A percentile compares a stretch with the other conserved stretches of the same genome.
Evolutionary conservation across 352 stramenopile species (phyloP).

Genomic region (Globisporangium iwayamae): DNA sequence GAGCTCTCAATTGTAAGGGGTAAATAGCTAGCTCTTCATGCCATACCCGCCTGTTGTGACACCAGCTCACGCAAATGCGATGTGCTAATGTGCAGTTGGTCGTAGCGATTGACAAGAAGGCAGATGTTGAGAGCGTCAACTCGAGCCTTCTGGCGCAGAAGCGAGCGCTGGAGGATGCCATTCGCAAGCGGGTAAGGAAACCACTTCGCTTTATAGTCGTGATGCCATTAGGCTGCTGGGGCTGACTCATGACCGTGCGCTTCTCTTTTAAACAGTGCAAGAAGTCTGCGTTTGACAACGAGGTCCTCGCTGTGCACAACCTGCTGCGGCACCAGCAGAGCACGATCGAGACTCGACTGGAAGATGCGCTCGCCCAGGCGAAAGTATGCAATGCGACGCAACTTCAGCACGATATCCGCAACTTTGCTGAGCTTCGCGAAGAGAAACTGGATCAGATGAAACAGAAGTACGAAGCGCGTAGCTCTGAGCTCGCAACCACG

Average conservation of each 20-base stretch:
- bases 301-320: conserved; percentile 38
- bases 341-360: not conserved
- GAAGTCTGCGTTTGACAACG: conserved; percentile 47
- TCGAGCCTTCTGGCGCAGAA: conserved; percentile 21
- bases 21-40: not conserved
- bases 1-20: conserved; percentile 42
- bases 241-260: too few relatives aligned
- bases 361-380: not conserved
- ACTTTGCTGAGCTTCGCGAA: not conserved
- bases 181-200: conserved; percentile 35
- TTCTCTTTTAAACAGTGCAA: conserved; percentile 22
- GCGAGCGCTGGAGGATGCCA: conserved; percentile 31
- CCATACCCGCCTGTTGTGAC: too few relatives aligned
- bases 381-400: not conserved
- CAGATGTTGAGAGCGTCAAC: conserved; percentile 29
- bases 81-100: conserved; percentile 21
- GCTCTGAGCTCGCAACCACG: not conserved
- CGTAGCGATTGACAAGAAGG: conserved; percentile 41
- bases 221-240: not conserved
- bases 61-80: too few relatives aligned
- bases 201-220: not conserved
- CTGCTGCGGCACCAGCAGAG: conserved; percentile 26
- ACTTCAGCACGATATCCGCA: not conserved
- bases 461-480: not conserved
- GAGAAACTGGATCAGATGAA: not conserved